A percentile compares a stretch with the other conserved stretches of the same genome.
Evolutionary conservation across 345 rosid species (phyloP).

Genomic region (Luvunga scandens): DNA sequence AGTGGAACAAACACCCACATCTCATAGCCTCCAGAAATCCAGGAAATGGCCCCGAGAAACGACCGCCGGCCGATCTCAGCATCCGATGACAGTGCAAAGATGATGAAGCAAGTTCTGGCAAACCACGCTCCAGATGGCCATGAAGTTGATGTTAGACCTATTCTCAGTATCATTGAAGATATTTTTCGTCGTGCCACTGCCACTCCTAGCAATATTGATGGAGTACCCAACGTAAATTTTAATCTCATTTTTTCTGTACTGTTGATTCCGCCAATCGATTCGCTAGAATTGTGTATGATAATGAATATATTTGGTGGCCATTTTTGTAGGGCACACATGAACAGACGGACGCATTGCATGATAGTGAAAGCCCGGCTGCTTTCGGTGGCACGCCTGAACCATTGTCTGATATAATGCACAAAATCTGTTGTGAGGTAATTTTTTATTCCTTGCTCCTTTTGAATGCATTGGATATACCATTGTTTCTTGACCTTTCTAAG

Average conservation of each 20-base stretch:
- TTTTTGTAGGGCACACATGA: conserved; percentile 24
- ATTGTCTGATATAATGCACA: conserved; percentile 30
- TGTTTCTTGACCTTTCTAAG: not conserved
- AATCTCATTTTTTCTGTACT: not conserved
- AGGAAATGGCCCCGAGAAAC: conserved; percentile 7
- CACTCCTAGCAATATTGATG: conserved; percentile 25
- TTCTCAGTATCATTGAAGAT: conserved; percentile 34
- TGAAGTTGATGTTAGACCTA: conserved; percentile 30
- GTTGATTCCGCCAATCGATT: not conserved
- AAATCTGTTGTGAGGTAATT: conserved; percentile 44
- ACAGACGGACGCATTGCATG: conserved; percentile 15
- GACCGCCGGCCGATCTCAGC: conserved; percentile 25
- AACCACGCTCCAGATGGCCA: conserved; percentile 53
- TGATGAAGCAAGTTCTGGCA: conserved; percentile 42
- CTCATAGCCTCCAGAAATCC: conserved; percentile 6
- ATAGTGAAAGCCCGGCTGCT: conserved; percentile 11
- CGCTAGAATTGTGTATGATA: not conserved
- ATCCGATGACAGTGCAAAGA: conserved; percentile 30
- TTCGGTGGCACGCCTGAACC: conserved; percentile 30
- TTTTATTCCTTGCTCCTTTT: not conserved
- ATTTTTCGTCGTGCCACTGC: conserved; percentile 25
- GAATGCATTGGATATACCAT: not conserved
- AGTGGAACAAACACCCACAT: not conserved
- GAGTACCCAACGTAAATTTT: conserved; percentile 26
- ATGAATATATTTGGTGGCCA: not conserved